Percentiles rank a stretch among this genome's conserved stretches.
phyloP scores from a whole-genome alignment of 495 filamentous ascomycete genomes.

The Xylaria curta region DNA sequence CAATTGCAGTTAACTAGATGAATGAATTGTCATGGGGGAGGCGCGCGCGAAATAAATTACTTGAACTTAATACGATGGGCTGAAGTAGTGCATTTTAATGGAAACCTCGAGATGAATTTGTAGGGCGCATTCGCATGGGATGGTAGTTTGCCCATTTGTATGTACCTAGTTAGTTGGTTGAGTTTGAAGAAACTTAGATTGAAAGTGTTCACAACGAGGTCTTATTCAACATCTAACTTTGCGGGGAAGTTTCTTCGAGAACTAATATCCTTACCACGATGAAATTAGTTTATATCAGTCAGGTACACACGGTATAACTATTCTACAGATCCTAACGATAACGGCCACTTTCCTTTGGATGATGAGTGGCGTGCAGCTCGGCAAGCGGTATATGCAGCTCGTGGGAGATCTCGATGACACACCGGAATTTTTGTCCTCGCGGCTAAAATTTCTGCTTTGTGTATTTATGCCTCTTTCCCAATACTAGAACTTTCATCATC shows the following conservation, averaged over 20 bases:
- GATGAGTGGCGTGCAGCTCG: neutral
- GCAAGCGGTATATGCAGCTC: neutral
- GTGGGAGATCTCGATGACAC: neutral
- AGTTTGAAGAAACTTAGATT: neutral
- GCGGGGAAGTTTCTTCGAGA: neutral
- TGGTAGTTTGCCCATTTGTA: neutral
- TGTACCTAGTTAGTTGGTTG: neutral
- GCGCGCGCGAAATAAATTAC: constrained; percentile 3
- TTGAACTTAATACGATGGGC: neutral
- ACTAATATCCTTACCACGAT: neutral
- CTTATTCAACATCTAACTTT: neutral
- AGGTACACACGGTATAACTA: neutral
- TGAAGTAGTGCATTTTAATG: neutral
- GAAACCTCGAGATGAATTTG: neutral
- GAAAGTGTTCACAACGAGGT: neutral
- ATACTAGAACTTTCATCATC: neutral
- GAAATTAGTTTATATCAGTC: neutral
- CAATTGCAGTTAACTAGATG: neutral
- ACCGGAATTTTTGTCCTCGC: neutral
- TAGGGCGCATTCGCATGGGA: neutral
- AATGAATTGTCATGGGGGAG: neutral
- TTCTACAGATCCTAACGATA: no score
- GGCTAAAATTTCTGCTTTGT: neutral
- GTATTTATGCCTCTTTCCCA: neutral
- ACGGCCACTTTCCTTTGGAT: no score